Evolutionary conservation across 2,329 filamentous ascomycete genomes (phyloP).

Genomic region (Phyllosticta citribraziliensis): DNA sequence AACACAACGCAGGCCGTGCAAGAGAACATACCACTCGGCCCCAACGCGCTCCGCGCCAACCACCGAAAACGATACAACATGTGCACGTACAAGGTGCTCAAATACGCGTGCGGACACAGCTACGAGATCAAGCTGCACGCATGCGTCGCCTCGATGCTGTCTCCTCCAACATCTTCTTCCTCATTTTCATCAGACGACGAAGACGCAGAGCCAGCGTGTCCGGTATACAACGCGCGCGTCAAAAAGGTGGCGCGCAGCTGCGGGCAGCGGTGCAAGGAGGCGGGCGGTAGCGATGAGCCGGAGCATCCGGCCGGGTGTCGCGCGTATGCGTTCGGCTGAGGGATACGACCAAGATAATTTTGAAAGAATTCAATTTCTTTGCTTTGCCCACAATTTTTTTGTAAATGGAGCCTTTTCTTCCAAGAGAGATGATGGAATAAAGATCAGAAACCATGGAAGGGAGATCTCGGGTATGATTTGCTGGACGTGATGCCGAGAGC

Average conservation of each 20-base stretch:
- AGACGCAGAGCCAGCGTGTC: neutral
- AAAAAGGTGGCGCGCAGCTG: neutral
- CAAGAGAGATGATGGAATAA: too few species aligned
- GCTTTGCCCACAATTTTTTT: too few species aligned
- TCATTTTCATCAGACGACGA: neutral
- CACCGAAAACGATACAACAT: neutral
- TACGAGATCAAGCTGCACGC: neutral
- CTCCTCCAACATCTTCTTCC: neutral
- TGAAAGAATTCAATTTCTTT: too few species aligned
- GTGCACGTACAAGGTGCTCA: neutral
- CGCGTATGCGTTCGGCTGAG: neutral
- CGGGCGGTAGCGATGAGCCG: neutral
- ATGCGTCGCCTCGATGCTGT: neutral
- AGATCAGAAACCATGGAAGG: too few species aligned
- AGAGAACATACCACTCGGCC: too few species aligned
- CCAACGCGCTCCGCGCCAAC: too few species aligned
- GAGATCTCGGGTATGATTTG: too few species aligned
- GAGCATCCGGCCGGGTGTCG: neutral
- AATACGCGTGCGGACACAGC: neutral
- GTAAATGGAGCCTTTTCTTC: too few species aligned
- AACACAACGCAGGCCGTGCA: too few species aligned
- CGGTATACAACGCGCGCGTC: neutral
- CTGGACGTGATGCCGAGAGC: too few species aligned
- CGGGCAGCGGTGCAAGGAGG: neutral
- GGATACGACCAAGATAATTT: too few species aligned